Evolutionary conservation across 2,329 filamentous ascomycete species (phyloP).

Genomic region (Cercospora sp.): DNA sequence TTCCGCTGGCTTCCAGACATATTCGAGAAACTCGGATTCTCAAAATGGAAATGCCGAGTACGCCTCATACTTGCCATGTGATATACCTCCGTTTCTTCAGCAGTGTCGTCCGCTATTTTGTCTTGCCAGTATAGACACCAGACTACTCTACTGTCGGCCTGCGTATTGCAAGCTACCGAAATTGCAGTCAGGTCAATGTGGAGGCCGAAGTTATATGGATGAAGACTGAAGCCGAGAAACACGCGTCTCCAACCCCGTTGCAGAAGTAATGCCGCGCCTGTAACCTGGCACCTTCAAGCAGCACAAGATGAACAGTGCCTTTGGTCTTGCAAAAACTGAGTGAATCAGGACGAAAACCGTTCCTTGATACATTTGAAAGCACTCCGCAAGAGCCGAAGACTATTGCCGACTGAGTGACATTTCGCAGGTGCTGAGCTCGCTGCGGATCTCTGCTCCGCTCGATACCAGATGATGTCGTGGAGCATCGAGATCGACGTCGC

Average conservation of each 20-base stretch:
- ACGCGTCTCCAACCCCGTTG: neutral
- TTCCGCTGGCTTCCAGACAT: neutral
- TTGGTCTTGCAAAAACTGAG: neutral
- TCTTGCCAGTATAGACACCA: neutral
- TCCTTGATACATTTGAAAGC: neutral
- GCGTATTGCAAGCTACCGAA: neutral
- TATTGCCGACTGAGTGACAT: neutral
- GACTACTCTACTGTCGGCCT: neutral
- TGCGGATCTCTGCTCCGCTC: conserved; percentile 6
- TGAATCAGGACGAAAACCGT: neutral
- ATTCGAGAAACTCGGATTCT: neutral
- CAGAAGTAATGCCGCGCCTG: conserved; percentile 9
- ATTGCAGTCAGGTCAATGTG: neutral
- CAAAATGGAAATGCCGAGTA: neutral
- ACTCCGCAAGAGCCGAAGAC: neutral
- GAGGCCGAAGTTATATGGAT: conserved; percentile 4
- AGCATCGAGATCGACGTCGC: conserved; percentile 6
- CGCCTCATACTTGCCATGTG: neutral
- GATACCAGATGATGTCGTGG: neutral
- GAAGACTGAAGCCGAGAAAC: conserved; percentile 5
- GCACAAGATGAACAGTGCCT: conserved; percentile 1
- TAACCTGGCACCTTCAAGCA: neutral
- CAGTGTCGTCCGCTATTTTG: neutral
- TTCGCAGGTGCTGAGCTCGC: neutral
- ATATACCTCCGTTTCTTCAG: neutral